phyloP scores from a whole-genome alignment of 257 asterid genomes.

The Nyctanthes arbortristis region DNA sequence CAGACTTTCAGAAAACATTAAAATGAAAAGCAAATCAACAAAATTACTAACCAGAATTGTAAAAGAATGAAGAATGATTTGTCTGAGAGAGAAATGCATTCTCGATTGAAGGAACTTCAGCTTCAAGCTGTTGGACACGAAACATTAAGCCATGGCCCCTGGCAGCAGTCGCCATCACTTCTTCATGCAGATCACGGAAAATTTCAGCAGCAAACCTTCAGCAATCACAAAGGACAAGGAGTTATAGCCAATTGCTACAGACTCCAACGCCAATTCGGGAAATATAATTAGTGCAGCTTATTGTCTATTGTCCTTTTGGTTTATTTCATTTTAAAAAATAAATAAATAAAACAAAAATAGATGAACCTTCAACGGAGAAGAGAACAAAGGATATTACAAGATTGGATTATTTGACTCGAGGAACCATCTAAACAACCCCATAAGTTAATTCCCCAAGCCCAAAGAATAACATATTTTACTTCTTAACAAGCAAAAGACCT shows the following conservation, averaged over 20 bases:
- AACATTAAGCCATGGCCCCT: slow-evolving; percentile 73
- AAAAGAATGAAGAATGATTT: slow-evolving; percentile 68
- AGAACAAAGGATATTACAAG: not conserved
- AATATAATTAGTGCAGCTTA: not conserved
- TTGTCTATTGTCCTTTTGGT: not conserved
- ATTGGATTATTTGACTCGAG: not conserved
- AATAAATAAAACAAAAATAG: too few relatives aligned
- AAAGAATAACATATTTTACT: not conserved
- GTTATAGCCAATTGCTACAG: not conserved
- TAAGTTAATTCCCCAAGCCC: not conserved
- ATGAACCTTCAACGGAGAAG: too few relatives aligned
- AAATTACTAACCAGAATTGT: slow-evolving; percentile 60
- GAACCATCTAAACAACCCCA: not conserved
- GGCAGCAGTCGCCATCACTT: slow-evolving; percentile 85
- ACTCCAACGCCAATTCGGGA: not conserved
- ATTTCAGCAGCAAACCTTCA: slow-evolving; percentile 94
- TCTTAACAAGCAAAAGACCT: not conserved
- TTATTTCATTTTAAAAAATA: too few relatives aligned
- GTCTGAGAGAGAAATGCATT: slow-evolving; percentile 86
- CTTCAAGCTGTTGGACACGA: slow-evolving; percentile 90
- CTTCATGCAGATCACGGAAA: slow-evolving; percentile 86
- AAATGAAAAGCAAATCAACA: slow-evolving; percentile 13
- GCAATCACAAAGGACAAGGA: slow-evolving; percentile 38
- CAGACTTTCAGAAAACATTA: not conserved
- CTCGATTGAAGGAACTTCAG: slow-evolving; percentile 74